phyloP scores from a whole-genome alignment of 164 flowering plant genomes.

The Cinnamomum chago region DNA sequence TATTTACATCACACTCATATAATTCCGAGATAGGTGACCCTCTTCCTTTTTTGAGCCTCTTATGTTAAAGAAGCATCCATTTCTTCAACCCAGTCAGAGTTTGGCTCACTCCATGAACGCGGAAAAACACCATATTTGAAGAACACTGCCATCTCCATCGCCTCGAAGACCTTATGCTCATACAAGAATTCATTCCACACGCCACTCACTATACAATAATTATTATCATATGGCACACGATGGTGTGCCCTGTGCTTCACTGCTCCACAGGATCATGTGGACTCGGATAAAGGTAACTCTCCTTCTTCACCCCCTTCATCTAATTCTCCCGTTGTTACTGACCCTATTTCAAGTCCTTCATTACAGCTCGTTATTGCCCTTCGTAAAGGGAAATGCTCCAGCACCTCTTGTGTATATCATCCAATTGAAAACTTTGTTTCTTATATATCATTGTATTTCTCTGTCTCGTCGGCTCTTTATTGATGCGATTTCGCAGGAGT shows the following conservation, averaged over 20 bases:
- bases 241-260: conserved; percentile 67
- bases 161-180: conserved; percentile 46
- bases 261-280: too few relatives aligned
- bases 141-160: conserved; percentile 67
- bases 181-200: conserved; percentile 76
- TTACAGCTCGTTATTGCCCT: too few relatives aligned
- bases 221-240: conserved; percentile 66
- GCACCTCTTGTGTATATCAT: too few relatives aligned
- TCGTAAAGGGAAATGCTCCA: too few relatives aligned
- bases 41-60: neutral
- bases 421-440: too few relatives aligned
- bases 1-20: neutral
- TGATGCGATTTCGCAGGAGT: too few relatives aligned
- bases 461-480: too few relatives aligned
- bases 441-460: too few relatives aligned
- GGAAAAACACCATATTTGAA: conserved; percentile 66
- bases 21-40: neutral
- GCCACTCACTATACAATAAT: conserved; percentile 89
- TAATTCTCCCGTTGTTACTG: too few relatives aligned
- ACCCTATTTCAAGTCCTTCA: too few relatives aligned
- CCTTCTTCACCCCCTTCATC: too few relatives aligned
- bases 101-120: conserved; percentile 78
- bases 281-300: too few relatives aligned
- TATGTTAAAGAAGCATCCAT: neutral
- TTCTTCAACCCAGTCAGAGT: conserved; percentile 56